Evolutionary conservation across 2,329 filamentous ascomycete species (phyloP).

Genomic region (Mollisiaceae sp.): DNA sequence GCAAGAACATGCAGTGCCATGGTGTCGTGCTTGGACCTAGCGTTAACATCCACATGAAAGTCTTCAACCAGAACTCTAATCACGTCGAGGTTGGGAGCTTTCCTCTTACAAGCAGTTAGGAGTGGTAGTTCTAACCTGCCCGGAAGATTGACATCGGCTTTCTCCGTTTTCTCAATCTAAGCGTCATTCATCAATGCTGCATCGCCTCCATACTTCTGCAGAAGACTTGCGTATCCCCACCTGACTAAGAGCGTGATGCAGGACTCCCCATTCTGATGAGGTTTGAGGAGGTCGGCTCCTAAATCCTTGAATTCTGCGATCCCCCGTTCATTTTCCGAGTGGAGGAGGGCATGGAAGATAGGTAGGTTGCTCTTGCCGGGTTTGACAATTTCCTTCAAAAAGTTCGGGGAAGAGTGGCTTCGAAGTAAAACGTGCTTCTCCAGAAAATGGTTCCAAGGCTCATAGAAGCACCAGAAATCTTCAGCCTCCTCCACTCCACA

Average conservation of each 20-base stretch:
- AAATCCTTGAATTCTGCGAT: constrained; percentile 15
- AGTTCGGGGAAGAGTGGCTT: neutral
- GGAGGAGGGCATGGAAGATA: constrained; percentile 14
- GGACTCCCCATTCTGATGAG: constrained; percentile 7
- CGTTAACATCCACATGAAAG: constrained; percentile 42
- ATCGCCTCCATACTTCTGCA: constrained; percentile 15
- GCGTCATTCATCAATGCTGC: neutral
- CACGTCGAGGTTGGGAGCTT: constrained; percentile 44
- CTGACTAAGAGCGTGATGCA: constrained; percentile 19
- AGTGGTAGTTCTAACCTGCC: constrained; percentile 29
- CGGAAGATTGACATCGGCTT: neutral
- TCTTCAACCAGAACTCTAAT: constrained; percentile 43
- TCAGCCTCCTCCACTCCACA: neutral
- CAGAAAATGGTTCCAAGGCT: constrained; percentile 6
- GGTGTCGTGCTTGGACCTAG: constrained; percentile 12
- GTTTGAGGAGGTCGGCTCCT: constrained; percentile 13
- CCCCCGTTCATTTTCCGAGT: constrained; percentile 17
- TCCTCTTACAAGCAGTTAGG: constrained; percentile 37
- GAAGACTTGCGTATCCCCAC: constrained; percentile 22
- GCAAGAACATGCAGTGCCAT: constrained; percentile 26
- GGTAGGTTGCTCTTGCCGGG: constrained; percentile 3
- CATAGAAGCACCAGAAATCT: neutral
- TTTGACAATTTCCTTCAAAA: constrained; percentile 9
- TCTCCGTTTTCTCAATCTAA: constrained; percentile 12
- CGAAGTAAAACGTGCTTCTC: constrained; percentile 12